Evolutionary conservation across 306 rosid species (phyloP), one percentile per base, ranked within the genome.

Genomic region (Purshia tridentata): DNA sequence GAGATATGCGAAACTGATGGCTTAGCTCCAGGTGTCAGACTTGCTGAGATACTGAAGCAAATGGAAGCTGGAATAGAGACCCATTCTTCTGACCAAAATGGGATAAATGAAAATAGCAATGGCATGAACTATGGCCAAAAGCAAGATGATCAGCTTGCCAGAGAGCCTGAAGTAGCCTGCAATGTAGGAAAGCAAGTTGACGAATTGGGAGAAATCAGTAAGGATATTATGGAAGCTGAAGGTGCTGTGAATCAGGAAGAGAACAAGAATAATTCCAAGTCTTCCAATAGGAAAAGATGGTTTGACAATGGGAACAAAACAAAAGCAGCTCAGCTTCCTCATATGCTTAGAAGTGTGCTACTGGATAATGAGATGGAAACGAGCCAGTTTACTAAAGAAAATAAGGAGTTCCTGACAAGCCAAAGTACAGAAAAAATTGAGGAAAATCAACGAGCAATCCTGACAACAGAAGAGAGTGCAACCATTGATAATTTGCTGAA

Each of bases 401-500:
- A 51, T 50, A 47, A 72, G 56, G 56, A 73, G 62, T 40, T 64
- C 64, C 19, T 15, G 66, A 55, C 75, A 39, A 47, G 58, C 44
- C 77, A 65, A 46, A 75, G 39, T 55, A 23, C 29, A 41, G 77
- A 63, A 70, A 70, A 52, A 47, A 60, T 49, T 16, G 77, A 65
- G 60, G 82, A 58, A 47, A 77, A 54, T 66, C 74, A 70, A 58
- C 70, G 29, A 77, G 37, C 82, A 65, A 71, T 78, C 60, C 4
- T 65, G 59, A 55, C 40, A 75, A 79, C 55, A 76, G 83, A 85
- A 69, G 91, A 72, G 81, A 81, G 81, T 77, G 78, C 70, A 72
- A 76, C 64, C 58, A 18, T 65, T 40, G 77, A 59, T 46, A 82
- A 56, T 56, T 72, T 52, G 42, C 82, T 55, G 29, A 80, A 82